These are phyloP conservation scores for Elaeis oleifera DNA, from an alignment of 202 grass and related monocot species.

Conservation along the genomic window DNA sequence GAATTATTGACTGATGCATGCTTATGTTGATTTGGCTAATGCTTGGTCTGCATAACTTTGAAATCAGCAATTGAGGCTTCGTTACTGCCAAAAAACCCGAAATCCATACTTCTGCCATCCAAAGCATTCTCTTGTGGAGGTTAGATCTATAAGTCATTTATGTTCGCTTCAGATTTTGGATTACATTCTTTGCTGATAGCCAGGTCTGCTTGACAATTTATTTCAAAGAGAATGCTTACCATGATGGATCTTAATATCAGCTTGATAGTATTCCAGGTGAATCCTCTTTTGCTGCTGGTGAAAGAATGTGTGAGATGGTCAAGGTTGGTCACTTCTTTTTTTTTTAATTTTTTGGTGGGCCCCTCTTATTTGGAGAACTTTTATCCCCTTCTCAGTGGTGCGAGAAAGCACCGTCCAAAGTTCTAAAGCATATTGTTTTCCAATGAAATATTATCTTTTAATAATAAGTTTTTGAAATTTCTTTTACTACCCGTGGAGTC, in stretches of 20 bases:
- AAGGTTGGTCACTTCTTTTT: constrained; percentile 54
- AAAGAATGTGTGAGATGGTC: constrained; percentile 71
- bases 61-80: constrained; percentile 84
- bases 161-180: not conserved
- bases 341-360: not conserved
- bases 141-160: constrained; percentile 21
- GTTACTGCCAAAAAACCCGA: constrained; percentile 81
- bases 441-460: too few relatives aligned
- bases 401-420: too few relatives aligned
- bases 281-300: constrained; percentile 66
- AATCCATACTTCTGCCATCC: constrained; percentile 59
- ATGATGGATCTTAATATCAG: constrained; percentile 24
- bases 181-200: not conserved
- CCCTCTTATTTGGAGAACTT: too few relatives aligned
- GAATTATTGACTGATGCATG: constrained; percentile 9
- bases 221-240: not conserved
- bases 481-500: too few relatives aligned
- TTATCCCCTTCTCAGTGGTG: too few relatives aligned
- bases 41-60: constrained; percentile 24
- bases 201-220: not conserved
- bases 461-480: too few relatives aligned
- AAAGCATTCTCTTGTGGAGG: constrained; percentile 42
- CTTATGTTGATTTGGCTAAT: constrained; percentile 26
- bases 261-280: constrained; percentile 50
- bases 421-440: too few relatives aligned